phyloP scores from a whole-genome alignment of 2,329 filamentous ascomycete species.

The Rutstroemia sp. region DNA sequence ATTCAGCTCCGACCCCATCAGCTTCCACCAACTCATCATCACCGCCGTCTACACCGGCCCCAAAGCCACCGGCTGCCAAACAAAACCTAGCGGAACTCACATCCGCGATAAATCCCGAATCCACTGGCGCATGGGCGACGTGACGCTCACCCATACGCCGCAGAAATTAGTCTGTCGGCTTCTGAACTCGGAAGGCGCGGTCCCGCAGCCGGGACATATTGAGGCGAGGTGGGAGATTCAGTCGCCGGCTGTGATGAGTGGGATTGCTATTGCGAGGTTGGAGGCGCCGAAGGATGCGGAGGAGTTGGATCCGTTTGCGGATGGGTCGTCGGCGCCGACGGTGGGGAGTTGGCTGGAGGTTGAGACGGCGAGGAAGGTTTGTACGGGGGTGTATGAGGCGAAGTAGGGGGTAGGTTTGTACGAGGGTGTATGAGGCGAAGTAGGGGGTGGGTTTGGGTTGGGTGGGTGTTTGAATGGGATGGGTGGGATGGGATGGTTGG shows the following conservation, averaged over 20 bases:
- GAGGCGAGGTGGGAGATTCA: slow-evolving; percentile 76
- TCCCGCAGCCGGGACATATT: slow-evolving; percentile 65
- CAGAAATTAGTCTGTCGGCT: slow-evolving; percentile 81
- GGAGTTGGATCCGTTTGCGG: slow-evolving; percentile 59
- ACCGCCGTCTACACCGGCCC: slow-evolving; percentile 64
- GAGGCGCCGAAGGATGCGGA: slow-evolving; percentile 46
- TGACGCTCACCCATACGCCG: slow-evolving; percentile 52
- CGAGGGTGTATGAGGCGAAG: slow-evolving; percentile 40
- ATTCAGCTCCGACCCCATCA: slow-evolving; percentile 40
- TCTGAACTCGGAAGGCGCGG: slow-evolving; percentile 59
- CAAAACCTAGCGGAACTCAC: slow-evolving; percentile 74
- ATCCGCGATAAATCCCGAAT: slow-evolving; percentile 68
- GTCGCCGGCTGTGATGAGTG: slow-evolving; percentile 43
- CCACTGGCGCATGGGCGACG: slow-evolving; percentile 73
- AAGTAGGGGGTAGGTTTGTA: neutral
- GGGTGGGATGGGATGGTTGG: neutral
- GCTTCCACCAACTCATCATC: slow-evolving; percentile 67
- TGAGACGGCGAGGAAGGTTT: slow-evolving; percentile 57
- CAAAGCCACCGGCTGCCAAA: slow-evolving; percentile 60
- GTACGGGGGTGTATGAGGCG: slow-evolving; percentile 66
- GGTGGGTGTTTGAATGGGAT: neutral
- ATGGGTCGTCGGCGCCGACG: slow-evolving; percentile 38
- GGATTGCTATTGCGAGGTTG: slow-evolving; percentile 56
- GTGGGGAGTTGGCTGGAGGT: slow-evolving; percentile 56
- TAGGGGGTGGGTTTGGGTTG: neutral